Conservation (phyloP, 192 early-diverging fungal species). For the Phlyctochytrium arcticum region DNA sequence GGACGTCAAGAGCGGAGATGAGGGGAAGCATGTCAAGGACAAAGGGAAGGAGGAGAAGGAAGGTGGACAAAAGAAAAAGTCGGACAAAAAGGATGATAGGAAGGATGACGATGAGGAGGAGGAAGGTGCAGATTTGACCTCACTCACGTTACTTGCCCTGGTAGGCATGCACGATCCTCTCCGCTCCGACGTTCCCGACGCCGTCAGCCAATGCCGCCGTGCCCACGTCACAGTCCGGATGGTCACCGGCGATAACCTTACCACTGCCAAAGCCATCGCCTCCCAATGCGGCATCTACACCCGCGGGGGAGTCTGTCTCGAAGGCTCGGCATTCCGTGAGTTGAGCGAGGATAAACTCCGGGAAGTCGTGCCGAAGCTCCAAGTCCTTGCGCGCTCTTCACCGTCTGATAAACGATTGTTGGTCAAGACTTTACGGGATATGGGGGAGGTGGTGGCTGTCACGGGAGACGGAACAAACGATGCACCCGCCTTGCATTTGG, state of each 20-base stretch:
- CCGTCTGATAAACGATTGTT: constrained; percentile 94
- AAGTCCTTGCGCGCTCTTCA: constrained; percentile 89
- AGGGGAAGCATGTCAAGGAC: not conserved
- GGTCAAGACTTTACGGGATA: constrained; percentile 76
- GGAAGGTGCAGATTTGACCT: constrained; percentile 45
- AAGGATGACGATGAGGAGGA: constrained; percentile 47
- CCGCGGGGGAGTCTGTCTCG: constrained; percentile 81
- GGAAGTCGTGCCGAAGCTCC: constrained; percentile 81
- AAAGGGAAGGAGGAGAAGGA: not conserved
- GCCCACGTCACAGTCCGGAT: constrained; percentile 95
- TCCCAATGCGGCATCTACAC: constrained; percentile 87
- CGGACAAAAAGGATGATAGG: not conserved
- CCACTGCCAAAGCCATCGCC: constrained; percentile 88
- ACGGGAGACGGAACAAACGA: constrained; percentile 60
- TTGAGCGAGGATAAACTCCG: constrained; percentile 71
- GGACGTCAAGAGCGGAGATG: not conserved
- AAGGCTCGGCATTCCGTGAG: constrained; percentile 87
- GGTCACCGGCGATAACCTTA: constrained; percentile 87
- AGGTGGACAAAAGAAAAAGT: not conserved
- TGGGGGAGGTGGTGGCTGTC: constrained; percentile 92
- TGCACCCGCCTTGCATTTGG: constrained; percentile 9
- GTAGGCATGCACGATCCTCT: constrained; percentile 97
- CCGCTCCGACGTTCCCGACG: constrained; percentile 86
- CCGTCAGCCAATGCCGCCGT: constrained; percentile 76
- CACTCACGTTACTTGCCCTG: constrained; percentile 75